Base-by-base conservation (phyloP, 2,329 filamentous ascomycete species). In the Zasmidium cellare region DNA sequence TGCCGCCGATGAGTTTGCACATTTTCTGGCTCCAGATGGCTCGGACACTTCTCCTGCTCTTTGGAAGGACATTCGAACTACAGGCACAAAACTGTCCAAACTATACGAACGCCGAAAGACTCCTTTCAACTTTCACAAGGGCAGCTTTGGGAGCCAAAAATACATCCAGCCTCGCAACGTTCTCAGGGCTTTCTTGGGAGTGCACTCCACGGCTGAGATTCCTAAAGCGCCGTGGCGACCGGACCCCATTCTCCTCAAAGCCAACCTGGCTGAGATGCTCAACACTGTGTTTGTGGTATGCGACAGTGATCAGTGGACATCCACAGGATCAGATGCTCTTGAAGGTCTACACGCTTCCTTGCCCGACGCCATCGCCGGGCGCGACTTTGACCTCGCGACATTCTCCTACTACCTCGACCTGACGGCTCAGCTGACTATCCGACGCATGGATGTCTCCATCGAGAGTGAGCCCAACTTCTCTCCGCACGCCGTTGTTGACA, bases 191-290 rank as follows among this genome's bases (percentile, higher is more conserved):
- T 64, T 80, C 1, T 69, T 80, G 22, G 72, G 71, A 3, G 64
- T 70, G 1, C 63, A 69, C 60, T 52, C 57, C 3, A 56, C 64
- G 3, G 56, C 62, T 7, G 65, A 67, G 9, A 49, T 62, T 25
- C 65, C 65, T 24, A 51, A 65, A 55, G 74, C 71, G 1, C 53
- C 63, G 9, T 74, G 71, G 71, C 66, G 72, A 49, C 67, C 78
- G 1, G 75, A 80, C 58, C 64, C 72, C 20, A 58, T 81, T 23
- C 51, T 82, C 9, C 76, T 77, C 60, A 71, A 75, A 48, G 72
- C 76, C 41, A 82, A 82, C 58, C 62, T 81, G 9, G 67, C 76
- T 1, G 61, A 73, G 1, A 72, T 81, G 61, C 72, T 76, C 0
- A 75, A 72, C 51, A 68, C 67, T 12, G 68, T 80, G 58, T 60